Conservation (phyloP, 129 eudicot species). For the Centrapalus pauciflorus region DNA sequence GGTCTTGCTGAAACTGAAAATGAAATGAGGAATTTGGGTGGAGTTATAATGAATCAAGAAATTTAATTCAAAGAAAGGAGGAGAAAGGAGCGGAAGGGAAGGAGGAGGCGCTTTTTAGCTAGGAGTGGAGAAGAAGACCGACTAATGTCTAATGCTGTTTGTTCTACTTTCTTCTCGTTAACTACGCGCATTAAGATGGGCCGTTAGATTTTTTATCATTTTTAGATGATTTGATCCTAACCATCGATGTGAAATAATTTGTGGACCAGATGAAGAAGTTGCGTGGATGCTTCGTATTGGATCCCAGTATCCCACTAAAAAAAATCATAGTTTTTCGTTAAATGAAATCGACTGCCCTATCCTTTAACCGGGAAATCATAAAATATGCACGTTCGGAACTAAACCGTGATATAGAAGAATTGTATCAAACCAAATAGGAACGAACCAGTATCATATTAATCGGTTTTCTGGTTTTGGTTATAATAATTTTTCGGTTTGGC, state of each 20-base stretch:
- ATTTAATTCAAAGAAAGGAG: neutral
- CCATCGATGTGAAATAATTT: constrained; percentile 30
- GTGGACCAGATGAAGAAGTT: constrained; percentile 29
- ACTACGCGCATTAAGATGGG: constrained; percentile 22
- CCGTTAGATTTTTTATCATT: constrained; percentile 22
- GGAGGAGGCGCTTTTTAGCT: constrained; percentile 39
- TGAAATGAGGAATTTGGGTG: neutral
- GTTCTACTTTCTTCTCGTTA: constrained; percentile 33
- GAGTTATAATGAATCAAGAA: constrained; percentile 22
- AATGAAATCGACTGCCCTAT: too few species aligned
- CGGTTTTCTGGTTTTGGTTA: too few species aligned
- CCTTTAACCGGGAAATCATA: too few species aligned
- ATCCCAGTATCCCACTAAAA: constrained; percentile 25
- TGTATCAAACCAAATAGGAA: too few species aligned
- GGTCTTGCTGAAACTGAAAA: neutral
- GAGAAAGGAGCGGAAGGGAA: constrained; percentile 7
- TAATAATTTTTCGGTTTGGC: too few species aligned
- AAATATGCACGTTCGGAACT: too few species aligned
- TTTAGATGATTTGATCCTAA: constrained; percentile 11
- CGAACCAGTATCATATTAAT: too few species aligned
- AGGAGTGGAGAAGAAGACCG: constrained; percentile 39
- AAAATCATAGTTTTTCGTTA: neutral
- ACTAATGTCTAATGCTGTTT: constrained; percentile 25
- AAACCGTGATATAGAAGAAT: too few species aligned
- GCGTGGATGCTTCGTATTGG: constrained; percentile 24